These are phyloP conservation scores for Barnettozyma vustinii DNA, from an alignment of 805 yeast genomes.

Conservation along the genomic window DNA sequence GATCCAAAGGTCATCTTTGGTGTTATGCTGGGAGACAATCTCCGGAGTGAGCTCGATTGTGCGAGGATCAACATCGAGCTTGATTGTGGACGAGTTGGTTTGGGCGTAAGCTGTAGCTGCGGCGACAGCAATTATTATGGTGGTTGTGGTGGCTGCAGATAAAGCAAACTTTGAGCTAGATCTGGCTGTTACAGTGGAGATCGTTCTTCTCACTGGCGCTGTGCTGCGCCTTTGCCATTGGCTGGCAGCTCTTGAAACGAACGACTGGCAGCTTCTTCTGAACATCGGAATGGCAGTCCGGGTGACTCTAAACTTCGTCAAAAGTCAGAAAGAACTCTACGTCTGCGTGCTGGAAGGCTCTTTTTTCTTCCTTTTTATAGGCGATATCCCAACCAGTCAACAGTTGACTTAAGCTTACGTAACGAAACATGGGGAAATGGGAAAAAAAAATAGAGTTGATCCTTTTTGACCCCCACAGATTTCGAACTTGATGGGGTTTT, in stretches of 20 bases:
- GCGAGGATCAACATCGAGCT: constrained; percentile 2
- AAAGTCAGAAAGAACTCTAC: no score
- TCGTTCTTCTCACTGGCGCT: background rate
- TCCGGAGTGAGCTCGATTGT: constrained; percentile 22
- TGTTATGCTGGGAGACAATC: constrained; percentile 26
- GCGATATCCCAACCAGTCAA: no score
- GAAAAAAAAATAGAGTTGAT: background rate
- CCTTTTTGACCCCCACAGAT: background rate
- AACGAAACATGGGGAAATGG: background rate
- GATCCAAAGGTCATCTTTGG: constrained; percentile 71
- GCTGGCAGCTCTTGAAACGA: background rate
- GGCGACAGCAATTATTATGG: background rate
- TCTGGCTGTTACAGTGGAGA: background rate
- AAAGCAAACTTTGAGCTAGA: background rate
- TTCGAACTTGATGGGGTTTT: background rate
- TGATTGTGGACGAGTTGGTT: background rate
- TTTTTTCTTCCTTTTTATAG: no score
- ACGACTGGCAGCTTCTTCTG: background rate
- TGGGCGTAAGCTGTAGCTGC: background rate
- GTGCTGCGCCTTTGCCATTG: background rate
- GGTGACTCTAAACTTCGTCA: background rate
- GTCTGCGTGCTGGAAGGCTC: no score
- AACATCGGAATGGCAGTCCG: background rate
- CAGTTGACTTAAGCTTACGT: background rate
- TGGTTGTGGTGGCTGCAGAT: background rate